A percentile compares a stretch with the other conserved stretches of the same genome.
phyloP scores from a whole-genome alignment of 2,329 filamentous ascomycete genomes.

The Fusarium palustre region DNA sequence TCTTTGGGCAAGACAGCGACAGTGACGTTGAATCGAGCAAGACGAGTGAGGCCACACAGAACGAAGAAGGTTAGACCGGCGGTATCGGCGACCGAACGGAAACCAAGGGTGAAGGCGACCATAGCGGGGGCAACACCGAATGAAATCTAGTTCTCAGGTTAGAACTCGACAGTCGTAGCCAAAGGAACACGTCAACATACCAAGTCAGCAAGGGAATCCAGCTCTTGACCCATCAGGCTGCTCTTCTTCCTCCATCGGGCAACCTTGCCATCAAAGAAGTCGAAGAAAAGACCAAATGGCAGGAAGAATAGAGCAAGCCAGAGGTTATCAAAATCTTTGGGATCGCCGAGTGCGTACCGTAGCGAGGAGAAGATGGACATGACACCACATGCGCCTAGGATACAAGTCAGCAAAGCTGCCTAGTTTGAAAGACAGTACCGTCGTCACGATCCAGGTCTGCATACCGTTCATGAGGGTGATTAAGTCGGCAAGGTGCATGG shows the following conservation, averaged over 20 bases:
- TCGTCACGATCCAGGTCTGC: constrained; percentile 17
- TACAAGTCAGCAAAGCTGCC: constrained; percentile 13
- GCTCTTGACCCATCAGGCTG: constrained; percentile 96
- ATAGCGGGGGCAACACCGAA: constrained; percentile 92
- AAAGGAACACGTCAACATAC: constrained; percentile 62
- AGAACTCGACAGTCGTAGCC: constrained; percentile 3
- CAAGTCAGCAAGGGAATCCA: constrained; percentile 95
- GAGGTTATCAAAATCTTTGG: constrained; percentile 73
- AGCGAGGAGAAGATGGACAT: constrained; percentile 97
- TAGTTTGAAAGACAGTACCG: neutral
- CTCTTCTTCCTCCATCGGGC: constrained; percentile 97
- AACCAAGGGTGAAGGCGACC: constrained; percentile 87
- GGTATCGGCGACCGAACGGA: constrained; percentile 87
- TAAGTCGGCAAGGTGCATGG: constrained; percentile 83
- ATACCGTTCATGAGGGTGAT: constrained; percentile 85
- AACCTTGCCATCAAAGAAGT: constrained; percentile 97
- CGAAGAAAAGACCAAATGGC: constrained; percentile 94
- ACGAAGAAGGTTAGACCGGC: constrained; percentile 87
- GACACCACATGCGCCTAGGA: constrained; percentile 80
- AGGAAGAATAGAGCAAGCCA: constrained; percentile 89
- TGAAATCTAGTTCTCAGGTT: constrained; percentile 74
- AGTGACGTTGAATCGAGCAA: constrained; percentile 98
- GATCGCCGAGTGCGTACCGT: constrained; percentile 86
- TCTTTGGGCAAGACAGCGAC: constrained; percentile 92
- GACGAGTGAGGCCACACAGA: constrained; percentile 89